Base-by-base conservation (phyloP, 352 stramenopile species). In the Phytophthora cryptogea region DNA sequence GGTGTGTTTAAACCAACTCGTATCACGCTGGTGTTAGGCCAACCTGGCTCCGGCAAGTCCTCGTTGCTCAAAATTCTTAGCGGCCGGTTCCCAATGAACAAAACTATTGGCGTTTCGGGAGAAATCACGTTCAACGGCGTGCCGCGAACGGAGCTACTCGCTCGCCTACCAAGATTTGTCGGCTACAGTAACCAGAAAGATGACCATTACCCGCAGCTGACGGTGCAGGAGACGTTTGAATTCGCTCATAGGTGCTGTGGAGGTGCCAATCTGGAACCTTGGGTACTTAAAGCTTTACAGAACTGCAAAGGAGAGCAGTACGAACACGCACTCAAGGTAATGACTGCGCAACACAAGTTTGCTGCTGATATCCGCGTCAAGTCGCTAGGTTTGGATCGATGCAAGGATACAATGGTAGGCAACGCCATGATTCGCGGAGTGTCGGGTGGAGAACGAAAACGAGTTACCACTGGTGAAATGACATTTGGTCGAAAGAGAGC, bases 191-290 rank as follows among this genome's bases (percentile, higher is more conserved):
- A 82, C 48, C 78, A 88, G 50, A 76, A 80, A n/a, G 94, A 98
- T 59, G 54, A 79, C 31, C 94, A 98, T 76, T 79, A 89, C 35
- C 77, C 94, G 13, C 68, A 77, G 14, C 69, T 98, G 16, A 98
- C 92, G 0, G 95, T 98, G 1, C 68, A 89, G 20, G 95, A 98
- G 61, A 98, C 92, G 3, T 90, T 98, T 35, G 73, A 89, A 37
- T 98, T 98, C 65, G 85, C 94, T 3, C 95, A 95, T 65, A 78
- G 86, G 44, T 97, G 74, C 50, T 83, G 60, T 33, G 56, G 49
- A 4, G 72, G 70, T 28, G 71, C 66, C 57, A 87, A 52, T 3
- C 60, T 81, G 17, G 73, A 80, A 36, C 67, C 63, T 2, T 86
- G 70, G 69, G 42, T 73, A 13, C 27, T 71, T 1, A 60, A 85